Evolutionary conservation across 1,139 yeast species (phyloP).

Genomic region (Taphrina communis): DNA sequence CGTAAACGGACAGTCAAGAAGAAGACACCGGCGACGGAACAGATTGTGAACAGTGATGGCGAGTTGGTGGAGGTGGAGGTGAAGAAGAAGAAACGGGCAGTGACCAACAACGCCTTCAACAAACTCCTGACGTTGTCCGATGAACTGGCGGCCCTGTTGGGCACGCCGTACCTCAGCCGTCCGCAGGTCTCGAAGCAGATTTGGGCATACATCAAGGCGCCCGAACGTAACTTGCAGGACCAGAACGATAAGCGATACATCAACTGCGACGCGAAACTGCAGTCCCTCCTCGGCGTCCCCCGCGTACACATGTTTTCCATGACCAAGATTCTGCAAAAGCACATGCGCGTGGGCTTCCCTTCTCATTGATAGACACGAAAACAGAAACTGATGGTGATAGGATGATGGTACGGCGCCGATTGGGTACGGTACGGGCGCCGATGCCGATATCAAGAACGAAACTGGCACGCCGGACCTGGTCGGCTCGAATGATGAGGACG

Average conservation of each 20-base stretch:
- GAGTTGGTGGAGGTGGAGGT: constrained; percentile 14
- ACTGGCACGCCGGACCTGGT: neutral
- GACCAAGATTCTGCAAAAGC: constrained; percentile 57
- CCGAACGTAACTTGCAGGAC: constrained; percentile 63
- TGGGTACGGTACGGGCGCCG: constrained; percentile 20
- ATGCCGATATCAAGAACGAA: constrained; percentile 3
- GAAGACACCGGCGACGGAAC: constrained; percentile 36
- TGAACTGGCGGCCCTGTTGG: constrained; percentile 59
- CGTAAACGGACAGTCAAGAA: constrained; percentile 54
- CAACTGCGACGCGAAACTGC: constrained; percentile 68
- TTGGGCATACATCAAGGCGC: constrained; percentile 74
- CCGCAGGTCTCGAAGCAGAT: constrained; percentile 73
- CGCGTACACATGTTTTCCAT: constrained; percentile 67
- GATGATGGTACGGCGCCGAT: constrained; percentile 29
- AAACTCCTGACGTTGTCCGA: constrained; percentile 57
- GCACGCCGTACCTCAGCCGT: constrained; percentile 57
- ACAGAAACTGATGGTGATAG: neutral
- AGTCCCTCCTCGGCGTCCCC: constrained; percentile 59
- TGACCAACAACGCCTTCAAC: constrained; percentile 48
- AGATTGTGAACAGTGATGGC: constrained; percentile 22
- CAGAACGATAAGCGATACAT: constrained; percentile 72
- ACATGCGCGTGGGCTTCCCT: constrained; percentile 12
- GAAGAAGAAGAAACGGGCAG: constrained; percentile 43
- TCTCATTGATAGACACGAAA: too few relatives aligned
- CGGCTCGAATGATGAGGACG: constrained; percentile 3